phyloP scores from a whole-genome alignment of 768 basidiomycete species.

The Naematelia encephala region DNA sequence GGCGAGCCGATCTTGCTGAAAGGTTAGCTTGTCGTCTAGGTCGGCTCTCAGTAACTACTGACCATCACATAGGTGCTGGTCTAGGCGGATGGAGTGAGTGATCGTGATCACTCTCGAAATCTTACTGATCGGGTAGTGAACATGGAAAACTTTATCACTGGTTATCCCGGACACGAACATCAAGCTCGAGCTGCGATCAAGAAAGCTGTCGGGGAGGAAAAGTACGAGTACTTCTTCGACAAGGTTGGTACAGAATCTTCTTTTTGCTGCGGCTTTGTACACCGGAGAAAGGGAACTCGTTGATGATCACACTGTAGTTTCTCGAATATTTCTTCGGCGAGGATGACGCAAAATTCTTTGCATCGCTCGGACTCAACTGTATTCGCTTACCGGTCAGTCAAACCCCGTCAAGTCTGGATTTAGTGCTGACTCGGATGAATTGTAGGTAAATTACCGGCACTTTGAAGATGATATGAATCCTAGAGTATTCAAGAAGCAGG shows the following conservation, averaged over 20 bases:
- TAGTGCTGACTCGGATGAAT: neutral
- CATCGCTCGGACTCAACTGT: conserved; percentile 72
- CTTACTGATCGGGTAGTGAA: conserved; percentile 55
- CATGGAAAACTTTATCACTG: conserved; percentile 59
- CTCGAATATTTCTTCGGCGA: conserved; percentile 79
- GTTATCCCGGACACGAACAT: conserved; percentile 74
- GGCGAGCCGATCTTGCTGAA: conserved; percentile 41
- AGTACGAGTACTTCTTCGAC: conserved; percentile 78
- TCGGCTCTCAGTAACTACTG: neutral
- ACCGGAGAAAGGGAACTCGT: too few species aligned
- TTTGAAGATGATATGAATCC: conserved; percentile 70
- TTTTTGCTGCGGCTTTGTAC: too few species aligned
- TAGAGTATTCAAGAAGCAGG: conserved; percentile 66
- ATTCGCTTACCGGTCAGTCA: conserved; percentile 55
- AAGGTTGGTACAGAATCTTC: conserved; percentile 57
- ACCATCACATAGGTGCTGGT: conserved; percentile 65
- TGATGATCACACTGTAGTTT: conserved; percentile 59
- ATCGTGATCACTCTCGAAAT: neutral
- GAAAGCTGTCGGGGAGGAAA: conserved; percentile 60
- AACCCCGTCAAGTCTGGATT: conserved; percentile 1
- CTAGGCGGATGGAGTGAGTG: conserved; percentile 67
- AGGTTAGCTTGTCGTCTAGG: conserved; percentile 12
- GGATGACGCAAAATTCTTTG: conserved; percentile 71
- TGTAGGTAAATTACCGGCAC: conserved; percentile 41
- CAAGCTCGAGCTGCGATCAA: conserved; percentile 69